Evolutionary conservation across 2,329 filamentous ascomycete species (phyloP).

Genomic region (Cercospora brassicicola): DNA sequence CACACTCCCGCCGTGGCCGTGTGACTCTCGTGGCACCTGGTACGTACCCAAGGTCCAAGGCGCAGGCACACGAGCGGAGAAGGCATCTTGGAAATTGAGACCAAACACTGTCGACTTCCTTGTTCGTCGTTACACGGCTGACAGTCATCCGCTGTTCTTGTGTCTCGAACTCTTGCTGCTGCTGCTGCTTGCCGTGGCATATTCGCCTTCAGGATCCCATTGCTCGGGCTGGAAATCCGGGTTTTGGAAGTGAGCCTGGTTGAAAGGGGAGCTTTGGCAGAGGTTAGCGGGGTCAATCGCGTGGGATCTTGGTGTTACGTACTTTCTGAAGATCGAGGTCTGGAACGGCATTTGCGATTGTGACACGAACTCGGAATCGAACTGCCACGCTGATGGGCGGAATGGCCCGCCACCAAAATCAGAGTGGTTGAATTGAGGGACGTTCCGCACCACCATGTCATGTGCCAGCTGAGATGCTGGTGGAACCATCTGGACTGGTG

Average conservation of each 20-base stretch:
- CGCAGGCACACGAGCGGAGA: slow-evolving; percentile 22
- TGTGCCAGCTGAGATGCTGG: slow-evolving; percentile 35
- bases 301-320: slow-evolving; percentile 14
- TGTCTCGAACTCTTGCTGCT: slow-evolving; percentile 35
- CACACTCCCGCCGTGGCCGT: slow-evolving; percentile 29
- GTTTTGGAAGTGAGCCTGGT: slow-evolving; percentile 54
- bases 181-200: slow-evolving; percentile 37
- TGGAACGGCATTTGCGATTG: slow-evolving; percentile 47
- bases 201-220: slow-evolving; percentile 53
- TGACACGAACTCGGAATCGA: slow-evolving; percentile 45
- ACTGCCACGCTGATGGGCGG: slow-evolving; percentile 49
- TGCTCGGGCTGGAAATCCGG: slow-evolving; percentile 56
- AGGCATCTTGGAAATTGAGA: slow-evolving; percentile 16
- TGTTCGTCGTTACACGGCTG: slow-evolving; percentile 46
- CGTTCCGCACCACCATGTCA: slow-evolving; percentile 35
- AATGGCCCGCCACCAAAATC: slow-evolving; percentile 44
- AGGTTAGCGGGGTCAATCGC: slow-evolving; percentile 22
- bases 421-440: slow-evolving; percentile 27
- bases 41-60: slow-evolving; percentile 23
- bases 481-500: slow-evolving; percentile 33
- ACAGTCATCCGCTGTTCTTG: slow-evolving; percentile 39
- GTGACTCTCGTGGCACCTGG: slow-evolving; percentile 22
- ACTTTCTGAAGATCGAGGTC: slow-evolving; percentile 52
- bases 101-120: slow-evolving; percentile 21
- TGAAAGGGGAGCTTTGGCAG: slow-evolving; percentile 50